phyloP scores from a whole-genome alignment of 2,329 filamentous ascomycete species.

The Paramyrothecium sp. region DNA sequence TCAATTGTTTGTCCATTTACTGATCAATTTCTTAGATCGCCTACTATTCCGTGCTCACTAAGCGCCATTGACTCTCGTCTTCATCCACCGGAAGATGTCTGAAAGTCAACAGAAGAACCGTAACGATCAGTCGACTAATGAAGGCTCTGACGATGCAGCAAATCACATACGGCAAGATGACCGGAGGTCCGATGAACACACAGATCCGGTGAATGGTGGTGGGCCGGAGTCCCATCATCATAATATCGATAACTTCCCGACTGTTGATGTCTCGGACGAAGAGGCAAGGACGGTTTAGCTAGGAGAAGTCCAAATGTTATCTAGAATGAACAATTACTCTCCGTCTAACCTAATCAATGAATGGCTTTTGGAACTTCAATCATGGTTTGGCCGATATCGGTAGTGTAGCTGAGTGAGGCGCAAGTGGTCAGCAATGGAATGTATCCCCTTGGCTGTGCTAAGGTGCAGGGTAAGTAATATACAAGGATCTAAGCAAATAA shows the following conservation, averaged over 20 bases:
- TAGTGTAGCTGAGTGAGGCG: not conserved
- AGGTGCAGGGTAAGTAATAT: no score
- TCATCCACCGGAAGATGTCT: not conserved
- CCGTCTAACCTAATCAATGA: not conserved
- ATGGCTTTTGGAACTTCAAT: not conserved
- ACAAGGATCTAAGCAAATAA: no score
- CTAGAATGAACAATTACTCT: not conserved
- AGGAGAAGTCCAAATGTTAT: not conserved
- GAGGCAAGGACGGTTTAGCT: conserved; percentile 18
- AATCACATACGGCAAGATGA: not conserved
- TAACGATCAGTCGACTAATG: not conserved
- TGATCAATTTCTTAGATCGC: not conserved
- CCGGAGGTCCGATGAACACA: not conserved
- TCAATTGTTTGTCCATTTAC: not conserved
- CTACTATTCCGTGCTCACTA: not conserved
- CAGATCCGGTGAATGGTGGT: not conserved
- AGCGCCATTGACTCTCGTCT: not conserved
- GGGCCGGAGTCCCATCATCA: not conserved
- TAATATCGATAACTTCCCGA: not conserved
- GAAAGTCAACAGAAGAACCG: not conserved
- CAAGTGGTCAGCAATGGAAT: not conserved
- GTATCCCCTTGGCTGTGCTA: no score
- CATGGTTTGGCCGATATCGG: not conserved
- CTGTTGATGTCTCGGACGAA: conserved; percentile 23
- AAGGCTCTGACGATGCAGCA: not conserved